A percentile compares a stretch with the other conserved stretches of the same genome.
phyloP scores from a whole-genome alignment of 1,284 basidiomycete species.

The Vanrija sp. region DNA sequence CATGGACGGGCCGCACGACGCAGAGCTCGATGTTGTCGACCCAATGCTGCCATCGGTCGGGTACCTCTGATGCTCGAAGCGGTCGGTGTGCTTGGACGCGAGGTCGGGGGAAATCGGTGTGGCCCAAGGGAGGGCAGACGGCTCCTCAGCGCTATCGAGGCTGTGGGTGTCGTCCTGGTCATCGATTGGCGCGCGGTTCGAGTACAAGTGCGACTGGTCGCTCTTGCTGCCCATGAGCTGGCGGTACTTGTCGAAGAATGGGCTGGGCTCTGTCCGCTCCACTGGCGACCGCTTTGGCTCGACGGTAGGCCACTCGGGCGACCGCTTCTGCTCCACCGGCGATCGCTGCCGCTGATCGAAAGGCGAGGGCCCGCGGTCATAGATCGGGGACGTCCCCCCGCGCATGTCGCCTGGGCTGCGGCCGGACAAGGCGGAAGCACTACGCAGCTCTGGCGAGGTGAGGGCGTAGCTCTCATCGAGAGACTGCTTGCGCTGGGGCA shows the following conservation, averaged over 20 bases:
- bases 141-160: constrained; percentile 14
- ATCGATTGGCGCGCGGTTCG: background rate
- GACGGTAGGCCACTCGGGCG: background rate
- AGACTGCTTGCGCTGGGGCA: background rate
- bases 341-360: constrained; percentile 14
- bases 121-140: constrained; percentile 42
- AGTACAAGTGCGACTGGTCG: constrained; percentile 17
- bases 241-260: constrained; percentile 57
- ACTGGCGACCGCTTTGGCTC: constrained; percentile 5
- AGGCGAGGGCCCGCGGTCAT: background rate
- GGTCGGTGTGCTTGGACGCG: background rate
- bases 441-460: background rate
- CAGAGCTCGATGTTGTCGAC: constrained; percentile 31
- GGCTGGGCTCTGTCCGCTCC: constrained; percentile 14
- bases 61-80: constrained; percentile 23
- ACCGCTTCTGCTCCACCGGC: constrained; percentile 7
- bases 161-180: constrained; percentile 17
- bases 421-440: background rate
- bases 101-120: constrained; percentile 9
- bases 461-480: constrained; percentile 2
- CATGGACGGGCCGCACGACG: background rate
- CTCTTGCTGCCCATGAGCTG: constrained; percentile 13
- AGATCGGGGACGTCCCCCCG: no score
- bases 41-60: constrained; percentile 35
- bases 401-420: background rate